Percentiles rank a stretch among this genome's conserved stretches.
These are phyloP conservation scores for Stentor roeselii DNA, from an alignment of 73 alveolate genomes.

Conservation along the genomic window DNA sequence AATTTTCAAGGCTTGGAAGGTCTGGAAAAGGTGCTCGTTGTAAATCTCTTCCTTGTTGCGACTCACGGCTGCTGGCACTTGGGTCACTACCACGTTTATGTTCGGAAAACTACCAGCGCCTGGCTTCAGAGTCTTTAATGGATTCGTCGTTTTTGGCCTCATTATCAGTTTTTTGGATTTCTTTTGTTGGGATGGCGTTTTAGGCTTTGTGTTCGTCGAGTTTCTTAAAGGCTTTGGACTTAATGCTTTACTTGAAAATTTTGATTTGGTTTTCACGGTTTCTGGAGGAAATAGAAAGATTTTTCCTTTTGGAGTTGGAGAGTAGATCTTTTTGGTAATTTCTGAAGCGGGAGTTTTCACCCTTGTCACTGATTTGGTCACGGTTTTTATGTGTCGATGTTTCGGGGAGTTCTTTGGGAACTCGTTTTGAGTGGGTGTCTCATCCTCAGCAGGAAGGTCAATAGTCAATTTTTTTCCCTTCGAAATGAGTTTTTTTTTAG, in stretches of 20 bases:
- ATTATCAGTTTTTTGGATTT: neutral
- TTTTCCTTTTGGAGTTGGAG: conserved; percentile 5
- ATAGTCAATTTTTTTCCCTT: neutral
- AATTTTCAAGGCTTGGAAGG: neutral
- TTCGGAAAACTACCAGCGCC: neutral
- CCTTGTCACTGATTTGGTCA: neutral
- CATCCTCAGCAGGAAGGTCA: neutral
- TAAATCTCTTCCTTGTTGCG: neutral
- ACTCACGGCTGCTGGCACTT: neutral
- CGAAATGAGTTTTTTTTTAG: neutral
- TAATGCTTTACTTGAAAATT: no score
- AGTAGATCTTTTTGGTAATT: neutral
- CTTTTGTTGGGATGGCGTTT: neutral
- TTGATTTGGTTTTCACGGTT: neutral
- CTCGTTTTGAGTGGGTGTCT: neutral
- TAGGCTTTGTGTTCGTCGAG: neutral
- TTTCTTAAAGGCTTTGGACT: neutral
- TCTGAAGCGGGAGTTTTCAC: neutral
- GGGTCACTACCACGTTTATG: neutral
- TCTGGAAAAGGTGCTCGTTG: conserved; percentile 14
- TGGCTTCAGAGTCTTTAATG: neutral
- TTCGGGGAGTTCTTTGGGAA: neutral
- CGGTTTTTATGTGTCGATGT: neutral
- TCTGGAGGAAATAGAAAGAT: neutral
- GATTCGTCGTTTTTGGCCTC: neutral